phyloP scores from a whole-genome alignment of 1,284 basidiomycete genomes.

The Puccinia hordei region DNA sequence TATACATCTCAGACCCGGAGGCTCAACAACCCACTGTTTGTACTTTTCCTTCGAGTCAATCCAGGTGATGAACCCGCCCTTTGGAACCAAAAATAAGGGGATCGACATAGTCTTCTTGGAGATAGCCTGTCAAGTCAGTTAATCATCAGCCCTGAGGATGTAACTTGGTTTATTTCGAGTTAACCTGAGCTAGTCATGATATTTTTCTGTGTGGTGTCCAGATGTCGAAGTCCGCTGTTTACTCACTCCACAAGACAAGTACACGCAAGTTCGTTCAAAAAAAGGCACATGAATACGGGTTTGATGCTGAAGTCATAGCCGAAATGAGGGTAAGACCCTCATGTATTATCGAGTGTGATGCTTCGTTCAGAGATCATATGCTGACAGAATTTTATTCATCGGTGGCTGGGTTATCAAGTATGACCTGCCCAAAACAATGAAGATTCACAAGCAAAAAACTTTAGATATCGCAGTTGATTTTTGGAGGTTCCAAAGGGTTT shows the following conservation, averaged over 20 bases:
- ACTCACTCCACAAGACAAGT: conserved; percentile 46
- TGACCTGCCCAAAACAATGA: conserved; percentile 45
- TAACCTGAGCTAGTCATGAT: neutral
- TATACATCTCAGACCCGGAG: too few species aligned
- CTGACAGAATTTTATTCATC: neutral
- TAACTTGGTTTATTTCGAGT: too few species aligned
- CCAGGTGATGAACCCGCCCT: conserved; percentile 49
- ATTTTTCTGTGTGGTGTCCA: neutral
- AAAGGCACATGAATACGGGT: conserved; percentile 25
- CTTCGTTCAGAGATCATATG: neutral
- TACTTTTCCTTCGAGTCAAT: neutral
- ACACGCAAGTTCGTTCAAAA: conserved; percentile 34
- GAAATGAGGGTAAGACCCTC: conserved; percentile 23
- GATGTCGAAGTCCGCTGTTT: conserved; percentile 34
- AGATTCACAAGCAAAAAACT: conserved; percentile 45
- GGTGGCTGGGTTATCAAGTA: conserved; percentile 10
- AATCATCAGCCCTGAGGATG: too few species aligned
- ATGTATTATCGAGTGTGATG: neutral
- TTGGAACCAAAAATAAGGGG: conserved; percentile 44
- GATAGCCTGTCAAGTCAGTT: conserved; percentile 30
- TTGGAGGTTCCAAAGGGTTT: conserved; percentile 42
- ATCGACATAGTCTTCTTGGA: conserved; percentile 49
- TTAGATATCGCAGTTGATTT: conserved; percentile 44
- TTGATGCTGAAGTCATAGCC: conserved; percentile 28
- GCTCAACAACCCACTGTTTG: neutral